Percentiles rank a stretch among this genome's conserved stretches.
phyloP scores from a whole-genome alignment of 441 rosid species.

The Gossypium trilobum region DNA sequence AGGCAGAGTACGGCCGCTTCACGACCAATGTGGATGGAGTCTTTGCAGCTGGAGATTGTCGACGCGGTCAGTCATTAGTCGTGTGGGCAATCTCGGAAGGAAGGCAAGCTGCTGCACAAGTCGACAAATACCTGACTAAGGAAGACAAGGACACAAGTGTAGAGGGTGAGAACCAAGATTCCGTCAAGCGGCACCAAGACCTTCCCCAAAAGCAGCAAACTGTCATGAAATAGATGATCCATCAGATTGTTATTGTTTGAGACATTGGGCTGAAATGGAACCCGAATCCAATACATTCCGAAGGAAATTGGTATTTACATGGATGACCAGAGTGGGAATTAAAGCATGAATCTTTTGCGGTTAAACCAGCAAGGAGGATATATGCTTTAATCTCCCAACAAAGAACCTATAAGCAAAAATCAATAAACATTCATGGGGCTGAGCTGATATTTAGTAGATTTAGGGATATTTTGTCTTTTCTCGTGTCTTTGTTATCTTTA shows the following conservation, averaged over 20 bases:
- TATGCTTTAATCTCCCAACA: not conserved
- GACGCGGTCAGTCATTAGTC: constrained; percentile 94
- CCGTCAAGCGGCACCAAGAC: constrained; percentile 20
- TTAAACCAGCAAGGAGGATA: not conserved
- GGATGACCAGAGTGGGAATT: not conserved
- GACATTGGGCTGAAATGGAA: not conserved
- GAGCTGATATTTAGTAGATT: not conserved
- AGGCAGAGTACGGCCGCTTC: constrained; percentile 94
- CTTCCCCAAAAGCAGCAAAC: constrained; percentile 30
- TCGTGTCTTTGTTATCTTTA: not conserved
- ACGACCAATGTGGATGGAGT: constrained; percentile 81
- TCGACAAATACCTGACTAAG: constrained; percentile 50
- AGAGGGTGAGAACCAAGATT: constrained; percentile 13
- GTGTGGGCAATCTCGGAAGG: constrained; percentile 99
- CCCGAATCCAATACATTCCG: not conserved
- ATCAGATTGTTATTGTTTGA: not conserved
- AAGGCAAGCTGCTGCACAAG: constrained; percentile 91
- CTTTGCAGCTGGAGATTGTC: constrained; percentile 97
- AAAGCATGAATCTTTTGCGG: not conserved
- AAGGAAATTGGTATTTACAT: not conserved
- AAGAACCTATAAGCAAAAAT: not conserved
- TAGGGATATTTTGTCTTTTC: not conserved
- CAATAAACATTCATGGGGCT: not conserved
- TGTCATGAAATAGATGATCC: constrained; percentile 31
- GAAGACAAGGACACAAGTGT: constrained; percentile 19